Base-by-base conservation (phyloP, 1,139 yeast genomes). In the Suhomyces coccinellae region DNA sequence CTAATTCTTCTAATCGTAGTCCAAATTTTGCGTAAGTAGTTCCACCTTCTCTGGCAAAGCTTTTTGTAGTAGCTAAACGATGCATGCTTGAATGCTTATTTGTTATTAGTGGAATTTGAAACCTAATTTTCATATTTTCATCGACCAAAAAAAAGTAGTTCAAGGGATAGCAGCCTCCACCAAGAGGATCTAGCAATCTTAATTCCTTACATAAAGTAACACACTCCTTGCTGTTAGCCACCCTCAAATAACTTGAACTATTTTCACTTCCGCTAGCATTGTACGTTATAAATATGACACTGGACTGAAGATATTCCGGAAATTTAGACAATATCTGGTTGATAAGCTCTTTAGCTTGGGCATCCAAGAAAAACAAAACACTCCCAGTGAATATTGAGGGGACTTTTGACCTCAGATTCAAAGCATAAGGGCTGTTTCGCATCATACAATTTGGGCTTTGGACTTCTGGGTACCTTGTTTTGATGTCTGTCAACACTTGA, bases 81-180 rank as follows among this genome's bases (percentile, higher is more conserved):
- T 40, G 36, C 13, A 34, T 22, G 29, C 43, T 33, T 13, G 37
- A 15, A 16, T 38, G 35, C 6, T 42, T 38, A 30, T 42, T 36
- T 9, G 38, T 27, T n/a, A 42, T 24, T n/a, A 53, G 31, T 16
- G 73, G 70, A 2, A 62, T 37, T 40, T 57, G 52, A 33, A 63
- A 58, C 37, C 67, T 47, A 2, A 66, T 51, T 8, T 47, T 40
- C 35, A 66, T 62, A 4, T 54, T 36, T 6, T 43, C 33, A 45
- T 69, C 69, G 24, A 72, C 58, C 0, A 76, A 51, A 7, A 74
- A 44, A 35, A 77, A 55, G 42, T 69, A 65, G 37, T 75, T 72
- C 31, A 75, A 53, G 0, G 82, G 81, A 52, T 72, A 77, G n/a
- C 59, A 40, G 0, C 79, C 82, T 10, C 82, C 82, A 9, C 82